Evolutionary conservation across 1,139 yeast genomes (phyloP).

Genomic region (Saccharomyces hybrid): DNA sequence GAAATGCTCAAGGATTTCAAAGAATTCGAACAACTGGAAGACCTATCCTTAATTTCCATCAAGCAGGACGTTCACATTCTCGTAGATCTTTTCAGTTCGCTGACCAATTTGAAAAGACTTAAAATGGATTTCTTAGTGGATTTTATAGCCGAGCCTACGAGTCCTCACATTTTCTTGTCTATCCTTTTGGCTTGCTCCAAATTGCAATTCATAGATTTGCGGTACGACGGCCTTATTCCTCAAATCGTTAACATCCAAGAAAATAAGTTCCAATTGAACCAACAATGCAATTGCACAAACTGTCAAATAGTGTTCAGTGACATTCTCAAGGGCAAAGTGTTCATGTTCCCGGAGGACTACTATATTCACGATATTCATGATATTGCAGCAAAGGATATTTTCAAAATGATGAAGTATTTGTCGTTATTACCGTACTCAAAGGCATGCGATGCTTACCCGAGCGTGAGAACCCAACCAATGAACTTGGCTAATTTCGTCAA

Average conservation of each 20-base stretch:
- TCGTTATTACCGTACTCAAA: constrained; percentile 36
- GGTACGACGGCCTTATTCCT: constrained; percentile 33
- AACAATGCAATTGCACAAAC: constrained; percentile 31
- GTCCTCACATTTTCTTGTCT: constrained; percentile 31
- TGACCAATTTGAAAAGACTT: constrained; percentile 32
- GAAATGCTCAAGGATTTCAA: constrained; percentile 33
- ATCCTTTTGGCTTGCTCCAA: constrained; percentile 31
- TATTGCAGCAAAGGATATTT: constrained; percentile 32
- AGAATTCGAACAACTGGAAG: constrained; percentile 33
- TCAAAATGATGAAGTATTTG: constrained; percentile 31
- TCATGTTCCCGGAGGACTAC: constrained; percentile 28
- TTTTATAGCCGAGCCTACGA: constrained; percentile 29
- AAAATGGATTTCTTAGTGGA: constrained; percentile 37
- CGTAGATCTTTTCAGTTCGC: constrained; percentile 28
- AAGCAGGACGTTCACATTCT: constrained; percentile 30
- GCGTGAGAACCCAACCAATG: constrained; percentile 37
- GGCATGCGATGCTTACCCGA: constrained; percentile 37
- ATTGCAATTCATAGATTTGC: constrained; percentile 35
- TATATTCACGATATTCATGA: constrained; percentile 27
- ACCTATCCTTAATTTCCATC: constrained; percentile 36
- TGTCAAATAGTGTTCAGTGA: constrained; percentile 28
- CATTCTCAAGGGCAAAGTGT: constrained; percentile 30
- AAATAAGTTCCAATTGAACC: constrained; percentile 26
- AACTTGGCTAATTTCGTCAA: constrained; percentile 30
- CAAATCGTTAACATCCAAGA: constrained; percentile 28